A percentile compares a stretch with the other conserved stretches of the same genome.
These are phyloP conservation scores for Aspergillus vadensis DNA, from an alignment of 2,329 filamentous ascomycete genomes.

Conservation along the genomic window DNA sequence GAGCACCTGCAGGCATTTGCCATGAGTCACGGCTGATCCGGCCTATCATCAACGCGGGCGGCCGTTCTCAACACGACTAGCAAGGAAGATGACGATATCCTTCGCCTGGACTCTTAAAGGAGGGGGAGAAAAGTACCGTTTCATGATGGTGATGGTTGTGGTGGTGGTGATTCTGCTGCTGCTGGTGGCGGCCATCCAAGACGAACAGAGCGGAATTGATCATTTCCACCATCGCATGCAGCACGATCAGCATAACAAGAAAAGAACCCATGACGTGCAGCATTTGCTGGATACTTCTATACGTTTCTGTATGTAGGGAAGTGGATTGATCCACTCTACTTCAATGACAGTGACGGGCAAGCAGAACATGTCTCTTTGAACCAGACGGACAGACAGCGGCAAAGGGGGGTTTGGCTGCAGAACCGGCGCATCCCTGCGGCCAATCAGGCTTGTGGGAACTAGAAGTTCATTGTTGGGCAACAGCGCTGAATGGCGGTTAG, in stretches of 20 bases:
- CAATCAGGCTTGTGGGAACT: neutral
- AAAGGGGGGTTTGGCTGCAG: conserved; percentile 5
- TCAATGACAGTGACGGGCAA: neutral
- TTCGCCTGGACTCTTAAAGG: neutral
- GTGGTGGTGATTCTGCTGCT: neutral
- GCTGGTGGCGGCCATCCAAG: neutral
- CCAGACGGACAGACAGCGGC: neutral
- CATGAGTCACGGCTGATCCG: neutral
- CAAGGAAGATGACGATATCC: neutral
- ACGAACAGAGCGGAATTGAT: neutral
- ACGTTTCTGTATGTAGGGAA: conserved; percentile 1
- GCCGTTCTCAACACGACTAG: neutral
- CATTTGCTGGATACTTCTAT: neutral
- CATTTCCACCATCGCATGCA: neutral
- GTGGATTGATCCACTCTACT: conserved; percentile 6
- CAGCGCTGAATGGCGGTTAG: conserved; percentile 6
- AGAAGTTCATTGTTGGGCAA: conserved; percentile 1
- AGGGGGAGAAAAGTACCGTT: conserved; percentile 1
- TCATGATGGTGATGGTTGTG: neutral
- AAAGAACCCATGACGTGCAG: neutral
- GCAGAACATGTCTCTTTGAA: neutral
- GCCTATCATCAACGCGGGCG: neutral
- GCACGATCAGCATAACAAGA: neutral
- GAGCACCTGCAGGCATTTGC: neutral
- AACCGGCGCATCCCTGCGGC: neutral